Evolutionary conservation across 306 rosid genomes (phyloP).

Genomic region (Quercus agrifolia): DNA sequence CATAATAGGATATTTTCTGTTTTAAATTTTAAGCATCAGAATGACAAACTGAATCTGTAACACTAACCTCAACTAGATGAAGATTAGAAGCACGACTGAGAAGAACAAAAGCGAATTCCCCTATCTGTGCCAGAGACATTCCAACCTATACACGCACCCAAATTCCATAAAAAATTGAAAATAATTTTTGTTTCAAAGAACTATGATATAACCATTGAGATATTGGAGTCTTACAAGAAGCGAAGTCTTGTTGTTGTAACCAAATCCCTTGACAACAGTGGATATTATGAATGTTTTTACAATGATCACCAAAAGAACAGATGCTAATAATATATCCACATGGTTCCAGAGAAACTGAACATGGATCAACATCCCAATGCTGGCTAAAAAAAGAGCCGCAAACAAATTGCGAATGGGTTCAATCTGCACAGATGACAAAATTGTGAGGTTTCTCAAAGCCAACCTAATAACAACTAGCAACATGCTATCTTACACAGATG

Average conservation of each 20-base stretch:
- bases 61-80: slow-evolving; percentile 91
- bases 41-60: slow-evolving; percentile 11
- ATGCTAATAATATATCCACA: slow-evolving; percentile 89
- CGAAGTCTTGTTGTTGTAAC: slow-evolving; percentile 85
- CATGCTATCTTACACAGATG: neutral
- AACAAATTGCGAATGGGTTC: slow-evolving; percentile 96
- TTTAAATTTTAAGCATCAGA: neutral
- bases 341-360: slow-evolving; percentile 98
- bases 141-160: slow-evolving; percentile 84
- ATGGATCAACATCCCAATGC: slow-evolving; percentile 98
- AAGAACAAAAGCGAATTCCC: slow-evolving; percentile 96
- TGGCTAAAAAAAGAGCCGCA: slow-evolving; percentile 95
- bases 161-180: slow-evolving; percentile 45
- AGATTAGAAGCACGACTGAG: slow-evolving; percentile 97
- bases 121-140: slow-evolving; percentile 94
- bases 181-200: slow-evolving; percentile 1
- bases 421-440: slow-evolving; percentile 44
- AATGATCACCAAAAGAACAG: slow-evolving; percentile 87
- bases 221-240: slow-evolving; percentile 70
- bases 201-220: slow-evolving; percentile 13
- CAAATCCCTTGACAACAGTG: slow-evolving; percentile 89
- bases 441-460: neutral
- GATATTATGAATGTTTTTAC: slow-evolving; percentile 76
- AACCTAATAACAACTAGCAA: neutral
- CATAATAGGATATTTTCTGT: neutral